A percentile compares a stretch with the other conserved stretches of the same genome.
These are phyloP conservation scores for Syzygium aromaticum DNA, from an alignment of 345 rosid genomes.

Conservation along the genomic window DNA sequence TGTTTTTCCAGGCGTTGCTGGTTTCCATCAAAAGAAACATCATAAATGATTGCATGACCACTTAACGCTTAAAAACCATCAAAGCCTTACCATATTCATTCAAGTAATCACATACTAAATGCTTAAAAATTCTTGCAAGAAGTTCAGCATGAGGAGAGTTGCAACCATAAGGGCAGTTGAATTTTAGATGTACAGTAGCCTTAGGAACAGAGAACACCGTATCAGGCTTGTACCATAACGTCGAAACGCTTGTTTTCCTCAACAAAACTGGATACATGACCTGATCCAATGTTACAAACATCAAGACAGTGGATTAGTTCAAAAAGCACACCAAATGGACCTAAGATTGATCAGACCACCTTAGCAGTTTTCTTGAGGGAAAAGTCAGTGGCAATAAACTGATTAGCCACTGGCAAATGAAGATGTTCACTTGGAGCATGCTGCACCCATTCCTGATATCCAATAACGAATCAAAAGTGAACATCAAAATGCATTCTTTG, in stretches of 20 bases:
- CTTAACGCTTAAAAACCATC: neutral
- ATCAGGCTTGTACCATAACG: constrained; percentile 81
- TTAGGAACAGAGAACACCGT: constrained; percentile 64
- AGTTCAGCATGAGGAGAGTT: constrained; percentile 70
- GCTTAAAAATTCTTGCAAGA: constrained; percentile 57
- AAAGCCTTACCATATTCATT: constrained; percentile 75
- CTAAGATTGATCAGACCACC: constrained; percentile 30
- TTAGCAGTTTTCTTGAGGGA: constrained; percentile 49
- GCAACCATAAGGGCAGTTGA: constrained; percentile 62
- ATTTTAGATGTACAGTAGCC: constrained; percentile 64
- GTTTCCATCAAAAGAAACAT: neutral
- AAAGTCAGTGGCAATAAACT: constrained; percentile 73
- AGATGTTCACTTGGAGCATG: constrained; percentile 50
- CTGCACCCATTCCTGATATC: constrained; percentile 61
- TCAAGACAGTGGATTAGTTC: neutral
- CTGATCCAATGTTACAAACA: constrained; percentile 27
- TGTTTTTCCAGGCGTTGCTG: neutral
- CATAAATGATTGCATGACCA: neutral
- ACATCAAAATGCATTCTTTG: neutral
- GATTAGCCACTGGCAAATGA: constrained; percentile 61
- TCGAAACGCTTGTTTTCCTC: constrained; percentile 54
- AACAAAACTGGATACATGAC: constrained; percentile 44
- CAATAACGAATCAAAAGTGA: constrained; percentile 1
- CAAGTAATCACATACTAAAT: constrained; percentile 68
- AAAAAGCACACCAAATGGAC: neutral